Conservation (phyloP, 768 basidiomycete species). For the Boletus vermiculosoides region DNA sequence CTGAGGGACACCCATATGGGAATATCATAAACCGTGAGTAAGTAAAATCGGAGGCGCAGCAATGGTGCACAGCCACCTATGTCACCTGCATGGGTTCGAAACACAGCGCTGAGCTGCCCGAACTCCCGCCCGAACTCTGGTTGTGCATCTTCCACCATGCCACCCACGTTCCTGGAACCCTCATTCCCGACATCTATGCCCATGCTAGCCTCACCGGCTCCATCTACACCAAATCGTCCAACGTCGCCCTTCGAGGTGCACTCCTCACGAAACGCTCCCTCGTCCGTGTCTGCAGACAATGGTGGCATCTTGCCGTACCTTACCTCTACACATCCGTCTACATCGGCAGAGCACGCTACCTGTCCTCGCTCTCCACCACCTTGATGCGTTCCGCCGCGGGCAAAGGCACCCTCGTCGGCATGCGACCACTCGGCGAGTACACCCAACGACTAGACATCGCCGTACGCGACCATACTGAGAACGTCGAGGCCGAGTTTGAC, state of each 20-base stretch:
- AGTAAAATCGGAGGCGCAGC: too few relatives aligned
- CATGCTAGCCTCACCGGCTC: slow-evolving; percentile 11
- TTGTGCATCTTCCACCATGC: slow-evolving; percentile 22
- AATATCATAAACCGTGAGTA: too few relatives aligned
- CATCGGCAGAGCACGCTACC: slow-evolving; percentile 16
- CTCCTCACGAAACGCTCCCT: slow-evolving; percentile 28
- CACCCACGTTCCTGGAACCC: slow-evolving; percentile 17
- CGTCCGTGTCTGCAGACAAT: slow-evolving; percentile 31
- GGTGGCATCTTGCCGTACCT: slow-evolving; percentile 27
- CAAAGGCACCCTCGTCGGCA: slow-evolving; percentile 7
- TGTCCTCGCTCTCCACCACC: slow-evolving; percentile 19
- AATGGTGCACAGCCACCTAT: not conserved
- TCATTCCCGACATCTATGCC: slow-evolving; percentile 26
- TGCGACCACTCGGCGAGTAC: slow-evolving; percentile 20
- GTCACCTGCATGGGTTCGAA: not conserved
- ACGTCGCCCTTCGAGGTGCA: slow-evolving; percentile 11
- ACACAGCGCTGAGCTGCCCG: not conserved
- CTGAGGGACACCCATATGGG: too few relatives aligned
- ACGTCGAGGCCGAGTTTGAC: slow-evolving; percentile 1
- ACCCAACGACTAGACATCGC: slow-evolving; percentile 28
- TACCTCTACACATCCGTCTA: slow-evolving; percentile 27
- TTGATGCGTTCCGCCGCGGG: slow-evolving; percentile 13
- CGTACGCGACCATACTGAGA: slow-evolving; percentile 14
- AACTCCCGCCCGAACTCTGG: slow-evolving; percentile 28
- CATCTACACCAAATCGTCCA: slow-evolving; percentile 1